Conservation (phyloP, 148 eudicot genomes). For the Pouteria glomerata region DNA sequence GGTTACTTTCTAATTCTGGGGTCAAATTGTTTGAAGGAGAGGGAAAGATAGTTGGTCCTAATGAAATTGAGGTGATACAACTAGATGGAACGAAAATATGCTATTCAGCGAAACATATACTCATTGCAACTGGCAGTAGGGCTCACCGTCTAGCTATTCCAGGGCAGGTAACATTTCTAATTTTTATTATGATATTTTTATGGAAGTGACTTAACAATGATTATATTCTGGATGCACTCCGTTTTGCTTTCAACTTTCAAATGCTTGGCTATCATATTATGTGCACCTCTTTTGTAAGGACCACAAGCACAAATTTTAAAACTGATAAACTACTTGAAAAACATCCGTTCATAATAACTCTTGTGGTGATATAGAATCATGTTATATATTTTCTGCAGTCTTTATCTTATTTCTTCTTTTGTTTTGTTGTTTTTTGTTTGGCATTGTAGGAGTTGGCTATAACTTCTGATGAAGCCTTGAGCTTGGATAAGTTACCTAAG, state of each 20-base stretch:
- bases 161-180: slow-evolving; percentile 50
- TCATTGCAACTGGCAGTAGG: slow-evolving; percentile 95
- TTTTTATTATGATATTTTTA: neutral
- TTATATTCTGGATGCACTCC: neutral
- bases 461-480: slow-evolving; percentile 97
- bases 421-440: neutral
- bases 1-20: slow-evolving; percentile 79
- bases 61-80: slow-evolving; percentile 90
- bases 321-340: neutral
- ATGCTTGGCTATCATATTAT: neutral
- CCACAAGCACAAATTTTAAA: neutral
- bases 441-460: slow-evolving; percentile 71
- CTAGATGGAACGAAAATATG: slow-evolving; percentile 82
- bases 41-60: slow-evolving; percentile 80
- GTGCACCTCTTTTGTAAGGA: neutral
- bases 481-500: slow-evolving; percentile 93
- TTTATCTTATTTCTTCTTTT: neutral
- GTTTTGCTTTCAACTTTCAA: neutral
- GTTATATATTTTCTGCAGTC: no score
- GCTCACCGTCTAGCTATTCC: slow-evolving; percentile 76
- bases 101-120: slow-evolving; percentile 86
- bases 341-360: neutral
- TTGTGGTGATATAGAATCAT: neutral
- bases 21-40: slow-evolving; percentile 96
- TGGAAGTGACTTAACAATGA: no score